Base-by-base conservation (phyloP, 345 rosid genomes). In the Barbarea vulgaris region DNA sequence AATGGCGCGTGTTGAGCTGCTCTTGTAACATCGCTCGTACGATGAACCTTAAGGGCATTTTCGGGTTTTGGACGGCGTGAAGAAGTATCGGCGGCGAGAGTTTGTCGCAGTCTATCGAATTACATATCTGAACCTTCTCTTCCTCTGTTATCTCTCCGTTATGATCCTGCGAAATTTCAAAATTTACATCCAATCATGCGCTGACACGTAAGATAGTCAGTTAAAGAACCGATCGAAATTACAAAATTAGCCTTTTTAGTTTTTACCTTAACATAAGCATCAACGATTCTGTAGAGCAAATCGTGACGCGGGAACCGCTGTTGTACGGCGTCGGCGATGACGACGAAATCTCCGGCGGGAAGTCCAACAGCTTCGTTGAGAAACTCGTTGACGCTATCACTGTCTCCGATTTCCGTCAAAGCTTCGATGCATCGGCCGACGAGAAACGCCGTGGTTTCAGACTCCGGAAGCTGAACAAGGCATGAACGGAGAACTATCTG, bases 1-100 rank as follows among this genome's bases (percentile, higher is more conserved):
- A 82, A 54, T 80, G 84, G 55, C 93, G 94, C 44, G 94, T 83
- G 77, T 85, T 86, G 39, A 91, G 84, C 83, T 93, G 98, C 66
- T 89, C 97, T 5, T 84, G 84, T 46, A 91, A 52, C 97, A 93
- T 93, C 36, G 96, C 93, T 37, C 93, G 89, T 61, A 93, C 88
- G 15, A 91, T 80, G 75, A 93, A 89, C 68, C 96, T 71, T 47
- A 93, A 62, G 6, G 98, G 96, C 82, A 93, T 87, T 75, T 78
- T 78, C 7, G 91, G 97, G 82, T 91, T 91, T 73, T 91, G 98
- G 0, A 93, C 90, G 5, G 93, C 88, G 55, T 87, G 94, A 15
- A 93, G 48, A 15, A 91, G 91, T 67, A 86, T 61, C 58, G 77
- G 80, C 37, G 91, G 84, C 14, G 96, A 89, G 56, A 93, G 87